A percentile compares a stretch with the other conserved stretches of the same genome.
These are phyloP conservation scores for Barbarea vulgaris DNA, from an alignment of 345 rosid genomes.

Conservation along the genomic window DNA sequence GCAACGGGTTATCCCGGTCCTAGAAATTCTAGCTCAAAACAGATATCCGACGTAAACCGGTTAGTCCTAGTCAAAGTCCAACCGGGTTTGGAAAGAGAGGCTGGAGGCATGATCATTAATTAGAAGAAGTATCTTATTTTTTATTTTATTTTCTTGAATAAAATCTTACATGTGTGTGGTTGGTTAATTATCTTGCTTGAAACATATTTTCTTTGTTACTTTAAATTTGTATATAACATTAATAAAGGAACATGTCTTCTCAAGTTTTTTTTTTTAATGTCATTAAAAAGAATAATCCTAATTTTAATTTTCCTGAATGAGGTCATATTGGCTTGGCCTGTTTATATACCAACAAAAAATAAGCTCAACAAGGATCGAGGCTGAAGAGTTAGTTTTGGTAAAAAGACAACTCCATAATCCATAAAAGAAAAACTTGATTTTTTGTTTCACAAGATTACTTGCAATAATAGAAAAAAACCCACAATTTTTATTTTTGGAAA, in stretches of 20 bases:
- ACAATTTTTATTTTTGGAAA: too few species aligned
- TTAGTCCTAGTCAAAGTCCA: conserved; percentile 52
- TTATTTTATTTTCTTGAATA: conserved; percentile 5
- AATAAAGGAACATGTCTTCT: conserved; percentile 9
- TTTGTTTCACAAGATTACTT: background rate
- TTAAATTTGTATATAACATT: conserved; percentile 30
- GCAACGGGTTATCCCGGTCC: conserved; percentile 49
- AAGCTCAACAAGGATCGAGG: background rate
- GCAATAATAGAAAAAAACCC: background rate
- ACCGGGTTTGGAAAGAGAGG: conserved; percentile 44
- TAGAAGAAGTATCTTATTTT: conserved; percentile 9
- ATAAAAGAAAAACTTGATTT: background rate
- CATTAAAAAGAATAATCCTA: background rate
- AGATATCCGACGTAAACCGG: conserved; percentile 36
- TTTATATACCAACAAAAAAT: too few species aligned
- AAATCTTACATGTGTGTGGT: conserved; percentile 25
- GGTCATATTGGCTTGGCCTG: background rate
- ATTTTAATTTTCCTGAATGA: background rate
- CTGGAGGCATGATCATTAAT: conserved; percentile 59
- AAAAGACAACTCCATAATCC: background rate
- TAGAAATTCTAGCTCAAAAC: conserved; percentile 63
- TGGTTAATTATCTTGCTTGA: conserved; percentile 11
- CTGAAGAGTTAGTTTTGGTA: background rate
- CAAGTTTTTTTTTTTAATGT: background rate
- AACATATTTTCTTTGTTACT: background rate